These are phyloP conservation scores for Lathyrus tuberosus DNA, from an alignment of 306 rosid genomes.

Conservation along the genomic window DNA sequence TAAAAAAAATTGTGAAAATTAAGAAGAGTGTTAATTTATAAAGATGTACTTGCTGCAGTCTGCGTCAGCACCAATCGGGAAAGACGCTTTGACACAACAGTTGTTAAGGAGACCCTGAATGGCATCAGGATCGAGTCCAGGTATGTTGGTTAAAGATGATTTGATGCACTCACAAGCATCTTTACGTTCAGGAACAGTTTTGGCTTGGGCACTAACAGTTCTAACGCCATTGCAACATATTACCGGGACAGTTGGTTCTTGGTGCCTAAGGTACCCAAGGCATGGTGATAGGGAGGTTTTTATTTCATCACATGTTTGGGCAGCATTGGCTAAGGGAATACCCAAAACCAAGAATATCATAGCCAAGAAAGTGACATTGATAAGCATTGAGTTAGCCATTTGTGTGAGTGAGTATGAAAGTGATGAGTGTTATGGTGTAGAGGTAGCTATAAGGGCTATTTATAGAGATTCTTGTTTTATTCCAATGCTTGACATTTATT, in stretches of 20 bases:
- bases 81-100: conserved; percentile 49
- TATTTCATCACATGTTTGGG: conserved; percentile 18
- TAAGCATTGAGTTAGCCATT: conserved; percentile 24
- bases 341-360: conserved; percentile 26
- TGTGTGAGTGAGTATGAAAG: neutral
- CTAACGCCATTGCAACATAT: conserved; percentile 31
- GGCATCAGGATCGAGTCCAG: neutral
- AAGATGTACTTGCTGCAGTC: conserved; percentile 44
- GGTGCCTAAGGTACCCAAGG: neutral
- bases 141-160: neutral
- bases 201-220: neutral
- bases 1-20: too few species aligned
- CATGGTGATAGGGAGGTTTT: neutral
- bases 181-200: conserved; percentile 21
- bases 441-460: too few species aligned
- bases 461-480: too few species aligned
- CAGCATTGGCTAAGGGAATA: conserved; percentile 17
- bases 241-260: neutral
- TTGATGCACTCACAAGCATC: conserved; percentile 32
- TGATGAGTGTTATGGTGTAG: neutral
- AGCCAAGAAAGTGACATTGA: conserved; percentile 15
- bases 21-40: neutral
- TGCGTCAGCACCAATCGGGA: conserved; percentile 43
- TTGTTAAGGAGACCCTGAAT: neutral
- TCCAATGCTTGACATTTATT: too few species aligned